Evolutionary conservation across 306 rosid species (phyloP), one percentile per base, ranked within the genome.

Genomic region (Crataegus laevigata): DNA sequence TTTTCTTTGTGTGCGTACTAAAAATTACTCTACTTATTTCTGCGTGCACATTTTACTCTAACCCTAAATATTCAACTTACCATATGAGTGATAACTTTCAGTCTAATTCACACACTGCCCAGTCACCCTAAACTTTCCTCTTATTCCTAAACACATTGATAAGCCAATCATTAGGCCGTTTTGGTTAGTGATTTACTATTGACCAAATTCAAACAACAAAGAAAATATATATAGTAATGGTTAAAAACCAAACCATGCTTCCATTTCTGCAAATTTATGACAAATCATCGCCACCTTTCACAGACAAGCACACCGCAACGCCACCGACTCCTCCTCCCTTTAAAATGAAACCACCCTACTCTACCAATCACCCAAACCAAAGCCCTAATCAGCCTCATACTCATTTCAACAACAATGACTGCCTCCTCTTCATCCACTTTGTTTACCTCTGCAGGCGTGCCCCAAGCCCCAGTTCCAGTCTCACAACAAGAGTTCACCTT

Each of bases 401-500:
- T 11, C 62, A 8, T 30, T 13, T 34, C 32, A 11, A 22, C 2
- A 14, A 38, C 19, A 62, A 79, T 79, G 86, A 79, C 73, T 10
- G 57, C 77, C 22, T 57, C 65, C 19, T 60, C 36, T 4, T 4
- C 65, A 8, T 25, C 36, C 65, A 25, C 65, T 15, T 25, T 60
- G 36, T 60, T 60, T 13, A 60, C 65, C 34, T 25, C 65, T 1
- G 26, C 36, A 18, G 65, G 36, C 65, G 21, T 13, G 4, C 65
- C 65, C 65, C 34, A 60, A 60, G 0, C 65, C 65, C 34, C 34
- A 3, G 40, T 78, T 21, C 10, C 22, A 3, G 28, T 91, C 6
- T 52, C 84, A 1, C 74, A 78, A 26, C 88, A 87, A 36, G 92
- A 87, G 38, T 90, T 89, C 84, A 79, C 74, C 45, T 21, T 52